These are phyloP conservation scores for Colletotrichum limetticola DNA, from an alignment of 2,329 filamentous ascomycete genomes.

Conservation along the genomic window DNA sequence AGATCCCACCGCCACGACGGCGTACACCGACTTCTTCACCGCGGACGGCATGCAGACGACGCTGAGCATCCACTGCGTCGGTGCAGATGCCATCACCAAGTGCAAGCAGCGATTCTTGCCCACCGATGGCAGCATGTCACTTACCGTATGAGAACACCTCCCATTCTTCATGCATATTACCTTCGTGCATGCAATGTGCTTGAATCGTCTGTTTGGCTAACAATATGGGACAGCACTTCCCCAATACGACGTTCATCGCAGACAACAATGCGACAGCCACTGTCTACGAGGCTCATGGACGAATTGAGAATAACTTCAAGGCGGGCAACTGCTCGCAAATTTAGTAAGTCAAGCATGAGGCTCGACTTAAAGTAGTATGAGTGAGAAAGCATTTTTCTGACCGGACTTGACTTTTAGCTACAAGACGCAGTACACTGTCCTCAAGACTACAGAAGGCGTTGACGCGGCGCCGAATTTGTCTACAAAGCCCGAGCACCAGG, in stretches of 20 bases:
- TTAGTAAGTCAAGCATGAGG: slow-evolving; percentile 4
- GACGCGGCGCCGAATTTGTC: slow-evolving; percentile 24
- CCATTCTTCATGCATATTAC: no score
- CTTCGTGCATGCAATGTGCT: no score
- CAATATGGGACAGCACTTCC: slow-evolving; percentile 7
- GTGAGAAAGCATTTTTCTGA: neutral
- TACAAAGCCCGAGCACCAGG: slow-evolving; percentile 16
- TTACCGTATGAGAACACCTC: slow-evolving; percentile 2
- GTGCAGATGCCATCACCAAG: slow-evolving; percentile 19
- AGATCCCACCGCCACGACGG: slow-evolving; percentile 27
- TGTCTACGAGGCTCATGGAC: slow-evolving; percentile 22
- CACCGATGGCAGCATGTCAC: slow-evolving; percentile 22
- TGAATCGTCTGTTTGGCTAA: neutral
- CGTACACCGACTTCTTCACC: slow-evolving; percentile 29
- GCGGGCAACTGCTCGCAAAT: slow-evolving; percentile 29
- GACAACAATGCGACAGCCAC: slow-evolving; percentile 24
- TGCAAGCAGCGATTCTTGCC: slow-evolving; percentile 29
- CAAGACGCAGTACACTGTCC: slow-evolving; percentile 28
- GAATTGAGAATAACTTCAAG: slow-evolving; percentile 29
- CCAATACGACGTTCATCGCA: slow-evolving; percentile 21
- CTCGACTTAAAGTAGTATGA: no score
- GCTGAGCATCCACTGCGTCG: slow-evolving; percentile 29
- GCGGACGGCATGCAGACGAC: slow-evolving; percentile 31
- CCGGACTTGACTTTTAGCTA: neutral
- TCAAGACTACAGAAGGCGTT: slow-evolving; percentile 13